These are phyloP conservation scores for Cinnamomum chago DNA, from an alignment of 164 flowering plant genomes.

Conservation along the genomic window DNA sequence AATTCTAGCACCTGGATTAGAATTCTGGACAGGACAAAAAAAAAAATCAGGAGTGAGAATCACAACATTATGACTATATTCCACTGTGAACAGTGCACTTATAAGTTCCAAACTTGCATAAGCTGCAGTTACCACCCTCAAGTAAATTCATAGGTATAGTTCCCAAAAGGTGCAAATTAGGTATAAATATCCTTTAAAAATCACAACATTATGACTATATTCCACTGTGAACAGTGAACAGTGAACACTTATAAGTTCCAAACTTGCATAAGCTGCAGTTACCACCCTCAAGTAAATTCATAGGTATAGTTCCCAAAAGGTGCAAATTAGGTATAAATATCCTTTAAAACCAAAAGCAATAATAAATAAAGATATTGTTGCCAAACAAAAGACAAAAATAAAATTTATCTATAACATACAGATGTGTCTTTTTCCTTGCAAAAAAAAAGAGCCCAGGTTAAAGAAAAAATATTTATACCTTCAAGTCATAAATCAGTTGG, in stretches of 20 bases:
- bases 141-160: too few species aligned
- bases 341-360: too few species aligned
- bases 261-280: too few species aligned
- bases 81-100: background rate
- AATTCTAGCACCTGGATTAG: slow-evolving; percentile 87
- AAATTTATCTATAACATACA: too few species aligned
- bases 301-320: background rate
- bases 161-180: background rate
- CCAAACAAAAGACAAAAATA: background rate
- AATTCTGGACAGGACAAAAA: slow-evolving; percentile 43
- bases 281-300: too few species aligned
- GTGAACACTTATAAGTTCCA: background rate
- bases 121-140: too few species aligned
- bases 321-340: background rate
- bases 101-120: background rate
- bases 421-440: background rate
- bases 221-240: too few species aligned
- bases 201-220: too few species aligned
- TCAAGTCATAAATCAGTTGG: slow-evolving; percentile 91
- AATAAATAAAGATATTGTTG: background rate
- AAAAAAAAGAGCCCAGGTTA: background rate
- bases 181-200: background rate
- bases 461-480: slow-evolving; percentile 41
- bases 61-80: background rate
- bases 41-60: background rate